Evolutionary conservation across 2,329 filamentous ascomycete genomes (phyloP), one percentile per base, ranked within the genome.

Genomic region (Neoscytalidium dimidiatum): DNA sequence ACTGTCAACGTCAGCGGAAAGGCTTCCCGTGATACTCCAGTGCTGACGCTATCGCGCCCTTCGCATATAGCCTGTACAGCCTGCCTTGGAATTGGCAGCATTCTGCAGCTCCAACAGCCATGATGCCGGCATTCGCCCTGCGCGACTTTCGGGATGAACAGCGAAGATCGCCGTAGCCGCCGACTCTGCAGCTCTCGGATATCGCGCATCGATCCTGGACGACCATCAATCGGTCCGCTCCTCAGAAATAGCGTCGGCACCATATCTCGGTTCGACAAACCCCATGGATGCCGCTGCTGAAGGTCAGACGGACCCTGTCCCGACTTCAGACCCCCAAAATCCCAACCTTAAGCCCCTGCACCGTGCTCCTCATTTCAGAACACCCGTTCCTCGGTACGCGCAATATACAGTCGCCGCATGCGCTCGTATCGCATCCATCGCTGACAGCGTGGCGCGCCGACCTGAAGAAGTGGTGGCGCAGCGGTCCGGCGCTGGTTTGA

Each of bases 191-290:
- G 51, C 31, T 29, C 31, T 56, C 51, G 51, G 51, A 56, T 38
- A 38, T 38, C 51, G 35, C 53, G 53, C 53, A 57, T 57, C 53
- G 44, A 43, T 17, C 33, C 33, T 38, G 43, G 53, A 5, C 19
- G 53, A 5, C 53, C n/a, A 28, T 57, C 53, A 57, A 43, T 57
- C 53, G 53, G 53, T 44, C 53, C 53, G 53, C 53, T 57, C 26
- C 35, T 57, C 53, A 19, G 13, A 57, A 57, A 23, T 57, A 41
- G 53, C 35, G 53, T 57, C 53, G 35, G 38, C 26, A 57, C 35
- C 53, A 29, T 57, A 57, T 43, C 46, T 51, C 46, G 46, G 46
- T n/a, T 28, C 26, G 23, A 51, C 23, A 5, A 29, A 7, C 23
- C 4, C 7, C 53, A 29, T 56, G 35, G 53, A 43, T 57, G 26